Percentiles rank a stretch among this genome's conserved stretches.
phyloP scores from a whole-genome alignment of 2,329 filamentous ascomycete species.

The Dryadomyces quercivorus region DNA sequence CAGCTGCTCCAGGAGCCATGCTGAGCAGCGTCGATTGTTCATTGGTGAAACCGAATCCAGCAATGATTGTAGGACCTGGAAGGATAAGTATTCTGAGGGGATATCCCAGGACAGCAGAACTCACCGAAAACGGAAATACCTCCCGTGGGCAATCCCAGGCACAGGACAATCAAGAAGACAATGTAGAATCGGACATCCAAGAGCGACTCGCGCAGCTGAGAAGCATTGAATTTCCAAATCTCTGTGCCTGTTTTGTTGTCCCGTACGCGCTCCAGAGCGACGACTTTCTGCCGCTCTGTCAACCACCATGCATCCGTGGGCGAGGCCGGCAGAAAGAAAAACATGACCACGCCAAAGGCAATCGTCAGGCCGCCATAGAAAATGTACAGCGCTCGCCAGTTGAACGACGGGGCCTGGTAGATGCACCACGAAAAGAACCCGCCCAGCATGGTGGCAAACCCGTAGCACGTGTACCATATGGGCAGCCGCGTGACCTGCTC shows the following conservation, averaged over 20 bases:
- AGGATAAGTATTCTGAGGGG: conserved; percentile 25
- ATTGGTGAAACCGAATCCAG: conserved; percentile 38
- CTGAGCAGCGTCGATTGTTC: conserved; percentile 23
- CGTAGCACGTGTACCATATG: conserved; percentile 47
- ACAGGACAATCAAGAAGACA: conserved; percentile 41
- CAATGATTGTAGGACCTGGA: conserved; percentile 40
- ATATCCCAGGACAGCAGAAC: conserved; percentile 23
- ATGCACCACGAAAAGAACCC: conserved; percentile 20
- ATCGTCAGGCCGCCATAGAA: conserved; percentile 37
- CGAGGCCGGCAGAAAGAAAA: conserved; percentile 42
- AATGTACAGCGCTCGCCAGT: not conserved
- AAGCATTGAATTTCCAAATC: conserved; percentile 39
- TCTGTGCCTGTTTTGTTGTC: conserved; percentile 47
- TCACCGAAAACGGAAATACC: not conserved
- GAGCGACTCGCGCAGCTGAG: conserved; percentile 43
- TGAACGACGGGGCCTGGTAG: not conserved
- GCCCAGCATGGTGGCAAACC: conserved; percentile 44
- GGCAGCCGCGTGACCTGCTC: conserved; percentile 51
- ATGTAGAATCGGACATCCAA: conserved; percentile 34
- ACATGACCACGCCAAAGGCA: conserved; percentile 45
- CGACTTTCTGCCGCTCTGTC: conserved; percentile 33
- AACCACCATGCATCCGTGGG: conserved; percentile 43
- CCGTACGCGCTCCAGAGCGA: conserved; percentile 41
- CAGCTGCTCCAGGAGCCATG: conserved; percentile 28
- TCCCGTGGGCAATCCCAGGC: conserved; percentile 12